These are phyloP conservation scores for Cucurbita maxima DNA, from an alignment of 306 rosid genomes.

Conservation along the genomic window DNA sequence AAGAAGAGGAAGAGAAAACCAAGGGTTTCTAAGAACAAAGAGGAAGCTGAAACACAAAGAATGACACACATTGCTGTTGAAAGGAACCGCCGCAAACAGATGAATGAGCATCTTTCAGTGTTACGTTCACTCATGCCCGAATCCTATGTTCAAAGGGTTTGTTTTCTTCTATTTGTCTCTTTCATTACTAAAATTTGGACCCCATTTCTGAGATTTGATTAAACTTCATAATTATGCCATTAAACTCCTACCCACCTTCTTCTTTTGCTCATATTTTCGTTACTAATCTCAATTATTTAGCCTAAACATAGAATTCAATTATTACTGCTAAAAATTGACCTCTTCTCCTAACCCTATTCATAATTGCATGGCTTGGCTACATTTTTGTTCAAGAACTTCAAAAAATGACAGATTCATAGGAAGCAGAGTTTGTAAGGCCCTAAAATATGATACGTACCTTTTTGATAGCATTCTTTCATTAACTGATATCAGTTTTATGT, in stretches of 20 bases:
- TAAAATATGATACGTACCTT: background rate
- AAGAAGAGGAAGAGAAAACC: slow-evolving; percentile 69
- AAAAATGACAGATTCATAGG: background rate
- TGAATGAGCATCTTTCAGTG: slow-evolving; percentile 81
- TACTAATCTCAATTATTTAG: background rate
- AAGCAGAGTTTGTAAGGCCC: background rate
- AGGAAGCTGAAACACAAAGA: slow-evolving; percentile 87
- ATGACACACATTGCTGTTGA: slow-evolving; percentile 91
- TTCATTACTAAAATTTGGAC: too few relatives aligned
- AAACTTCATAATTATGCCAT: background rate
- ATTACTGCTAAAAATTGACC: background rate
- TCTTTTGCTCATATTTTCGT: background rate
- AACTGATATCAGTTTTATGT: background rate
- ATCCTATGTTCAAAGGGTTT: slow-evolving; percentile 81
- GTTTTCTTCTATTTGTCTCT: background rate
- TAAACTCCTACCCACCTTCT: background rate
- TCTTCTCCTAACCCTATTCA: background rate
- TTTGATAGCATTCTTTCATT: background rate
- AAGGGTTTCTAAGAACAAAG: slow-evolving; percentile 69
- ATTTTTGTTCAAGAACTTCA: too few relatives aligned
- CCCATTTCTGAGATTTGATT: background rate
- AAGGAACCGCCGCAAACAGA: slow-evolving; percentile 77
- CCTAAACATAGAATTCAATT: background rate
- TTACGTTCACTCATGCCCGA: slow-evolving; percentile 88
- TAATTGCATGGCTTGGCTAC: background rate